Conservation (phyloP, 2,329 filamentous ascomycete genomes). For the Aspergillus phoenicis region DNA sequence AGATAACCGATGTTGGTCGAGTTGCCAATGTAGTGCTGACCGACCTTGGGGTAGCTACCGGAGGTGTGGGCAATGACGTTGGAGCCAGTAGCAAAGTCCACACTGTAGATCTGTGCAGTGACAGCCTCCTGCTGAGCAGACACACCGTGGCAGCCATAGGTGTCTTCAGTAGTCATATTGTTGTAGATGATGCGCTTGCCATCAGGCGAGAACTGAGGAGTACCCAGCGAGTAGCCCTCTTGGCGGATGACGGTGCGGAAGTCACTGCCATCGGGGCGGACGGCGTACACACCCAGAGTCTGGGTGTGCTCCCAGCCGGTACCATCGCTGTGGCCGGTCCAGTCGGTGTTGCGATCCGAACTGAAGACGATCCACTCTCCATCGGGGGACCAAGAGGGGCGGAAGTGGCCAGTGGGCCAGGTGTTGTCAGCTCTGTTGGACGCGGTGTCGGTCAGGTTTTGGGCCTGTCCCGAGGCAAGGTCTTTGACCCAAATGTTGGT, state of each 20-base stretch:
- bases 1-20: constrained; percentile 7
- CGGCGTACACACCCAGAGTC: constrained; percentile 44
- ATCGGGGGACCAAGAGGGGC: constrained; percentile 46
- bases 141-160: constrained; percentile 41
- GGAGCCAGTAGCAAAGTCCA: constrained; percentile 45
- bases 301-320: constrained; percentile 49
- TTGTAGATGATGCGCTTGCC: constrained; percentile 43
- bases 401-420: constrained; percentile 42
- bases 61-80: constrained; percentile 22
- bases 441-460: constrained; percentile 43
- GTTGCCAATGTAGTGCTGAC: constrained; percentile 9
- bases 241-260: constrained; percentile 41
- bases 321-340: constrained; percentile 44
- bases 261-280: constrained; percentile 41
- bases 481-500: constrained; percentile 48
- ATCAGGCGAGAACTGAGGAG: constrained; percentile 44
- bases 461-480: constrained; percentile 33
- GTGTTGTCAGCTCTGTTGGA: constrained; percentile 21
- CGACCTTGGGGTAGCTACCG: constrained; percentile 9
- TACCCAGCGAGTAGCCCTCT: constrained; percentile 40
- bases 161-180: constrained; percentile 43
- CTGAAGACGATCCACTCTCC: constrained; percentile 47
- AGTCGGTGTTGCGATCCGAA: constrained; percentile 47
- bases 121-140: constrained; percentile 19
- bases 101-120: constrained; percentile 13